phyloP scores from a whole-genome alignment of 2,329 filamentous ascomycete genomes.

The Alternaria angustiovoidea region DNA sequence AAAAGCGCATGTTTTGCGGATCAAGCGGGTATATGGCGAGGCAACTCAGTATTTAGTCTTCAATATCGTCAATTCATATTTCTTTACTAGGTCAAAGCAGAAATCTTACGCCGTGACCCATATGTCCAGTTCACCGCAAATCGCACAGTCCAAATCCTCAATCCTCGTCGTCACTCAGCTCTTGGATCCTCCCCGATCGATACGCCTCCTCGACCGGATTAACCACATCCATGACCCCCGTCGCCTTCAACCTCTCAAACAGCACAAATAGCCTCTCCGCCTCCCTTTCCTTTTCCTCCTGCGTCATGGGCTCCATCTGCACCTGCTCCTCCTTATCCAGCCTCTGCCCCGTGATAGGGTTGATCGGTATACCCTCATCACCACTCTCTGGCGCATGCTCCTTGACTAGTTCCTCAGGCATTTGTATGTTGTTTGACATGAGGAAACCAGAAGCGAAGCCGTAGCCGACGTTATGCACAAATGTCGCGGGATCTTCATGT shows the following conservation, averaged over 20 bases:
- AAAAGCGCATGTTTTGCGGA: background rate
- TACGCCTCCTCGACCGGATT: slow-evolving; percentile 79
- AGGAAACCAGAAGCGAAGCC: slow-evolving; percentile 92
- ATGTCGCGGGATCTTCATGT: slow-evolving; percentile 77
- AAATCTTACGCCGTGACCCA: too few relatives aligned
- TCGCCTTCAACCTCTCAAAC: slow-evolving; percentile 82
- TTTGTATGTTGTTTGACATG: slow-evolving; percentile 80
- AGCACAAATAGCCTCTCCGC: slow-evolving; percentile 89
- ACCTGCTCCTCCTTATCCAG: slow-evolving; percentile 71
- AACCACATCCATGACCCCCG: slow-evolving; percentile 77
- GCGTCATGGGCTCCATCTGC: slow-evolving; percentile 76
- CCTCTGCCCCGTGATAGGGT: slow-evolving; percentile 88
- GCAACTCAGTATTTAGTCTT: background rate
- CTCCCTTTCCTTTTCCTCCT: slow-evolving; percentile 91
- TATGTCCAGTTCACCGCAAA: too few relatives aligned
- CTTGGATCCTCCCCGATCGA: slow-evolving; percentile 74
- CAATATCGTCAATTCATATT: background rate
- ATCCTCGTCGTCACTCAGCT: slow-evolving; percentile 65
- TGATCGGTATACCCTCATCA: slow-evolving; percentile 61
- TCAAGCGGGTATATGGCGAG: background rate
- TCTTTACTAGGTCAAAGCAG: background rate
- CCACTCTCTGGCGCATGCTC: slow-evolving; percentile 53
- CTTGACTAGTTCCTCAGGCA: slow-evolving; percentile 73
- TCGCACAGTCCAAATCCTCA: background rate
- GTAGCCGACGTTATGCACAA: slow-evolving; percentile 92